Evolutionary conservation across 306 rosid species (phyloP), one percentile per base, ranked within the genome.

Genomic region (Ochetophila trinervis): DNA sequence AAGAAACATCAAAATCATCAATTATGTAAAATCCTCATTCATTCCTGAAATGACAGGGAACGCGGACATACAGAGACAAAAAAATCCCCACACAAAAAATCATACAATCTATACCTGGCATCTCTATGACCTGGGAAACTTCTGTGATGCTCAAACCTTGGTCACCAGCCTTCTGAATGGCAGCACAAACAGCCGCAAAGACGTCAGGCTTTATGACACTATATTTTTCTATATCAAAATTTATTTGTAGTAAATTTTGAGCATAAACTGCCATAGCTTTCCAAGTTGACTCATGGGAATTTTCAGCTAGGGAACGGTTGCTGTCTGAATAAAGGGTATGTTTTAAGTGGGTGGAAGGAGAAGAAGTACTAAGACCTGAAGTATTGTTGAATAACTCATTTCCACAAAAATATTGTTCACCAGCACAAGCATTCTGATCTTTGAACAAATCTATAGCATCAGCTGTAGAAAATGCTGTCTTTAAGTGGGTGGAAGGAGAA

Each of bases 151-250:
- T 74, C 83, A 93, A 84, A 65, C 99, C 99, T 77, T 87, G 97
- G 76, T 93, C 99, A 63, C 99, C 96, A 47, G 88, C 91, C 78
- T 76, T 86, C 75, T 79, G 88, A 68, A 90, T 86, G 68, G 99
- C 86, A 79, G 79, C 70, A 82, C 73, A 86, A 76, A 86, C 81
- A 49, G 78, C 74, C 78, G 60, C 67, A 76, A 93, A 86, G 64
- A 84, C 81, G 75, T 84, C 90, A 22, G 91, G 83, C 58, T 66
- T 36, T 69, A 89, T 78, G 67, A 63, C 60, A 71, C 70, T 32
- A 45, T 37, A 65, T 54, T 81, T 76, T 73, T 83, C 86, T 69
- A 50, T 77, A 84, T 68, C 57, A 71, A 73, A 74, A 76, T 60
- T 35, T 45, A 30, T 66, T 18, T 68, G 54, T 61, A 79, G 73